Evolutionary conservation across 176 grass and related monocot species (phyloP).

Genomic region (Tuctoria greenei): DNA sequence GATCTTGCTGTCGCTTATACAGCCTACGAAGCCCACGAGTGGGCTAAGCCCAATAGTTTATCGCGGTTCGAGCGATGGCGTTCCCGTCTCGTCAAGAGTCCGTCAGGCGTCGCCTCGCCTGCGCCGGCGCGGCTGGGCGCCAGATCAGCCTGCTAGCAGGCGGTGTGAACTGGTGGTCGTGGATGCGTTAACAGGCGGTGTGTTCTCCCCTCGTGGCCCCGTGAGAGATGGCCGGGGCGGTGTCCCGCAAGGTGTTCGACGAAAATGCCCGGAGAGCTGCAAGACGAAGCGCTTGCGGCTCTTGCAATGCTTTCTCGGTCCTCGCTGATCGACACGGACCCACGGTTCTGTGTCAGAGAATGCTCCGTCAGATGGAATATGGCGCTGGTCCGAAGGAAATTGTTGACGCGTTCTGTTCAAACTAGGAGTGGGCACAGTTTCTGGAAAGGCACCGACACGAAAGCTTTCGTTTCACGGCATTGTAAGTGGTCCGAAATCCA

Average conservation of each 20-base stretch:
- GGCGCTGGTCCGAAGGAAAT: not conserved
- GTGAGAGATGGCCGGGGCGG: not conserved
- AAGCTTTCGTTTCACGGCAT: not conserved
- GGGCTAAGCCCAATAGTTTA: not conserved
- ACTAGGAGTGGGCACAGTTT: not conserved
- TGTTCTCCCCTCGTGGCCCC: not conserved
- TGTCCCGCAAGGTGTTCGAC: constrained; percentile 10
- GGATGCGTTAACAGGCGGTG: not conserved
- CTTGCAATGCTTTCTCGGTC: not conserved
- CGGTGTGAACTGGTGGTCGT: not conserved
- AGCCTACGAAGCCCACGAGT: not conserved
- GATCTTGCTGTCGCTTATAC: not conserved
- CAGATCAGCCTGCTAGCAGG: no score
- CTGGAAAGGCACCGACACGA: not conserved
- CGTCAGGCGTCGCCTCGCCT: not conserved
- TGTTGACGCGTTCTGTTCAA: not conserved
- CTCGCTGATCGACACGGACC: not conserved
- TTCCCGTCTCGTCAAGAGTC: not conserved
- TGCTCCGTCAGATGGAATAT: not conserved
- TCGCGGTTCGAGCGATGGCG: not conserved
- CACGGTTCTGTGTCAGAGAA: not conserved
- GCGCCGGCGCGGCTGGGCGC: not conserved
- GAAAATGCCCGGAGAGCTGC: not conserved
- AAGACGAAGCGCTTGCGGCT: no score
- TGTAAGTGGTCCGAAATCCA: constrained; percentile 7